Percentiles rank a stretch among this genome's conserved stretches.
Conservation (phyloP, 192 early-diverging fungal genomes). For the Coemansia asiatica region DNA sequence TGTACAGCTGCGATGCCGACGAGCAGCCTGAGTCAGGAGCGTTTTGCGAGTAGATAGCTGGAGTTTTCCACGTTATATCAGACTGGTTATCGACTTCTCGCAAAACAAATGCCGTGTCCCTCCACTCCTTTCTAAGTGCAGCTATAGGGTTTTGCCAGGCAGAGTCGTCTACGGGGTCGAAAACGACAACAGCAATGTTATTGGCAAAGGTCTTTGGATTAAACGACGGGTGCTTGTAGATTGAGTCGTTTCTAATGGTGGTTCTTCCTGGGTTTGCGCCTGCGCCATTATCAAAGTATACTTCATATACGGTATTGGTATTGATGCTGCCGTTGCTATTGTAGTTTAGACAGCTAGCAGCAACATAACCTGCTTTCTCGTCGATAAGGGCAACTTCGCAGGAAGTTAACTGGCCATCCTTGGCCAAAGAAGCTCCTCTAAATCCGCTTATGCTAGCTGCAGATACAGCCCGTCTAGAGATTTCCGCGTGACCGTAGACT, state of each 20-base stretch:
- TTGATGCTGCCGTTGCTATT: slow-evolving; percentile 8
- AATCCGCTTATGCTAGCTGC: slow-evolving; percentile 13
- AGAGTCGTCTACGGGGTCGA: not conserved
- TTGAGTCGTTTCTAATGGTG: slow-evolving; percentile 5
- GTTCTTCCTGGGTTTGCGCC: not conserved
- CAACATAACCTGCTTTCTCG: slow-evolving; percentile 29
- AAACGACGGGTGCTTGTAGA: slow-evolving; percentile 30
- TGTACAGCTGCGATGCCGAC: slow-evolving; percentile 12
- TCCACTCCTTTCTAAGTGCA: slow-evolving; percentile 20
- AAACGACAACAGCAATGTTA: slow-evolving; percentile 40
- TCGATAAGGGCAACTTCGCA: slow-evolving; percentile 51
- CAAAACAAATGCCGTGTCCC: slow-evolving; percentile 12
- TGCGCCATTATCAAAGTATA: slow-evolving; percentile 19
- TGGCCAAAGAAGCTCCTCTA: slow-evolving; percentile 38
- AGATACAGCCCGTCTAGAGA: slow-evolving; percentile 10
- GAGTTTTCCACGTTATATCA: slow-evolving; percentile 8
- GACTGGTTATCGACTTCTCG: slow-evolving; percentile 1
- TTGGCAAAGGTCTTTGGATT: slow-evolving; percentile 28
- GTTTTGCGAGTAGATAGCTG: slow-evolving; percentile 7
- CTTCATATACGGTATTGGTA: slow-evolving; percentile 11
- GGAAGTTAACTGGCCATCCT: slow-evolving; percentile 33
- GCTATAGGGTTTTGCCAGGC: slow-evolving; percentile 26
- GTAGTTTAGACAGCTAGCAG: slow-evolving; percentile 37
- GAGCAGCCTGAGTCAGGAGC: not conserved
- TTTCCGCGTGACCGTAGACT: not conserved